Evolutionary conservation across 2,329 filamentous ascomycete species (phyloP).

Genomic region (Aspergillus versicolor): DNA sequence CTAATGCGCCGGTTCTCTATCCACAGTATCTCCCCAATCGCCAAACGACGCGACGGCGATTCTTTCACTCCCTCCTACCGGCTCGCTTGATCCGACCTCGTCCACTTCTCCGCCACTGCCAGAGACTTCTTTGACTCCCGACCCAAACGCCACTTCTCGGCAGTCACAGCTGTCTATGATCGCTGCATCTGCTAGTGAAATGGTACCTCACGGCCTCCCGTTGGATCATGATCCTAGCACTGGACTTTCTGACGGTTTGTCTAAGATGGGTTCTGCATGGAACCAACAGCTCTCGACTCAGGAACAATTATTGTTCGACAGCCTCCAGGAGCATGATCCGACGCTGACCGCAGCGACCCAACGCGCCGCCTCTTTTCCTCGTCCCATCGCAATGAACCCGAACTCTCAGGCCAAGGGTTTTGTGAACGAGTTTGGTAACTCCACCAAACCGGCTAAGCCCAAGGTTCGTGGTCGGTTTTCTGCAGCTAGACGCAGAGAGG

Average conservation of each 20-base stretch:
- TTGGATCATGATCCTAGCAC: conserved; percentile 34
- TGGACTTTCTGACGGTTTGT: conserved; percentile 27
- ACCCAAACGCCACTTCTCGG: conserved; percentile 36
- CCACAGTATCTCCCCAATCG: conserved; percentile 29
- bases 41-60: conserved; percentile 28
- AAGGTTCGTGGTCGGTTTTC: conserved; percentile 58
- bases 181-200: conserved; percentile 47
- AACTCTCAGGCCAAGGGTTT: conserved; percentile 40
- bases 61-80: conserved; percentile 33
- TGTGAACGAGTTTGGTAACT: conserved; percentile 41
- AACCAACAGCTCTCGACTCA: conserved; percentile 38
- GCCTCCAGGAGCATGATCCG: conserved; percentile 40
- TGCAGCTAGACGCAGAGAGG: conserved; percentile 57
- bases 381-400: conserved; percentile 45
- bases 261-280: conserved; percentile 32
- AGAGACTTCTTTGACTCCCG: conserved; percentile 34
- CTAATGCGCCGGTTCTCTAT: conserved; percentile 16
- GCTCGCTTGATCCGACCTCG: conserved; percentile 29
- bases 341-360: conserved; percentile 40
- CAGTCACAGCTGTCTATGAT: conserved; percentile 47
- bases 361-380: conserved; percentile 39
- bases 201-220: conserved; percentile 40
- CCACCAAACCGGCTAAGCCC: conserved; percentile 43
- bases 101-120: conserved; percentile 36
- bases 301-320: conserved; percentile 41